Conservation (phyloP, 2,329 filamentous ascomycete species). For the Neonectria coccinea region DNA sequence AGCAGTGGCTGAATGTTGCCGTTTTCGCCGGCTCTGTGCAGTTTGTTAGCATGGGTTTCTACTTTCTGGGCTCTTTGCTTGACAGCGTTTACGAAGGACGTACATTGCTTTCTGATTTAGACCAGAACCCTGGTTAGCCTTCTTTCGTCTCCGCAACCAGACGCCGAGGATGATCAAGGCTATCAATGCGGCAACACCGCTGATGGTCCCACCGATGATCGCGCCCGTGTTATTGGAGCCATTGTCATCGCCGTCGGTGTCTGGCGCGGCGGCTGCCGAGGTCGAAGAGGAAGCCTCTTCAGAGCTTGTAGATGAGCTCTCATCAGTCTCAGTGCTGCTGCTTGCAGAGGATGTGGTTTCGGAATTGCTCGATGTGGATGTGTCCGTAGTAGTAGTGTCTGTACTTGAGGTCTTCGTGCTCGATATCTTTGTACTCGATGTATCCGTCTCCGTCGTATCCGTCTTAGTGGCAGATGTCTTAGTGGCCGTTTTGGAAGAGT, state of each 20-base stretch:
- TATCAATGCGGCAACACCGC: conserved; percentile 61
- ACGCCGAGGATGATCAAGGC: conserved; percentile 56
- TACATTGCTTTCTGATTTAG: conserved; percentile 53
- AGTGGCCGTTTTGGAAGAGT: conserved; percentile 20
- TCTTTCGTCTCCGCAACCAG: conserved; percentile 59
- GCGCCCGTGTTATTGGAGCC: conserved; percentile 56
- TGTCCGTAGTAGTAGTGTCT: conserved; percentile 14
- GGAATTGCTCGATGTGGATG: conserved; percentile 9
- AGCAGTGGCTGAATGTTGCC: conserved; percentile 47
- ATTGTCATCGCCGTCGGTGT: conserved; percentile 43
- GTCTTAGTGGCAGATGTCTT: conserved; percentile 22
- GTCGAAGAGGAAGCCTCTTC: conserved; percentile 35
- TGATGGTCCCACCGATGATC: conserved; percentile 66
- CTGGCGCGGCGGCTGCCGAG: conserved; percentile 45
- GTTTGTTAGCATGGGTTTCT: conserved; percentile 33
- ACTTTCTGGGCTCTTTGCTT: neutral
- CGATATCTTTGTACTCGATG: conserved; percentile 10
- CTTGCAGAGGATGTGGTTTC: conserved; percentile 29
- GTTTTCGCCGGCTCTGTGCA: conserved; percentile 45
- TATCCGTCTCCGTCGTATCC: neutral
- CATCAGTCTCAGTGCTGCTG: conserved; percentile 35
- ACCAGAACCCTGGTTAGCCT: conserved; percentile 57
- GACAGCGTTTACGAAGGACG: conserved; percentile 36
- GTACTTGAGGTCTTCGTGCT: conserved; percentile 20
- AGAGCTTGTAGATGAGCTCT: conserved; percentile 36